Evolutionary conservation across 768 basidiomycete species (phyloP).

Genomic region (Calocera cornea): DNA sequence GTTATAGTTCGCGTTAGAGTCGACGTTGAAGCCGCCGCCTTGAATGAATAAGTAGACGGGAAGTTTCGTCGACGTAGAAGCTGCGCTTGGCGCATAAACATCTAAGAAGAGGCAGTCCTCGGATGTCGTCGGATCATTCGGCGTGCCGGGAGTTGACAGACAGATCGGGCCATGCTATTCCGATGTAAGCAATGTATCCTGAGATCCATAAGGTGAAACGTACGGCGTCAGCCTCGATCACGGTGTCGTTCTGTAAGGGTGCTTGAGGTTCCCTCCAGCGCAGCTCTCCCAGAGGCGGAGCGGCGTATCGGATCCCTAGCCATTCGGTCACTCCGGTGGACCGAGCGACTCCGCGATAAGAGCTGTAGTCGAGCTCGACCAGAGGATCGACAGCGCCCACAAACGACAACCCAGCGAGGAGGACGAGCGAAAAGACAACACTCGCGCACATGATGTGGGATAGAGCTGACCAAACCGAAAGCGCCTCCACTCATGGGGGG

Average conservation of each 20-base stretch:
- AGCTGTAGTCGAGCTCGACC: background rate
- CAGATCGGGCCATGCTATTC: background rate
- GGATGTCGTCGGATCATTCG: background rate
- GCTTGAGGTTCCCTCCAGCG: background rate
- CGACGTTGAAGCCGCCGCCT: constrained; percentile 11
- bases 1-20: constrained; percentile 13
- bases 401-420: background rate
- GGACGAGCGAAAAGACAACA: background rate
- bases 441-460: background rate
- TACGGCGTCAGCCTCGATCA: background rate
- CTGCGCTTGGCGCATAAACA: constrained; percentile 13
- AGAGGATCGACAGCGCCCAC: background rate
- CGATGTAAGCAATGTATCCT: background rate
- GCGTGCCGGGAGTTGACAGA: background rate
- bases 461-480: too few relatives aligned
- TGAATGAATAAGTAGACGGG: constrained; percentile 15
- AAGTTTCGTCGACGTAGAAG: constrained; percentile 9
- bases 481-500: too few relatives aligned
- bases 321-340: background rate
- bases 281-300: background rate
- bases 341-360: background rate
- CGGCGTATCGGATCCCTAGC: background rate
- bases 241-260: background rate
- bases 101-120: constrained; percentile 15
- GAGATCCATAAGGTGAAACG: background rate